Evolutionary conservation across 257 asterid species (phyloP).

Genomic region (Datura wrightii): DNA sequence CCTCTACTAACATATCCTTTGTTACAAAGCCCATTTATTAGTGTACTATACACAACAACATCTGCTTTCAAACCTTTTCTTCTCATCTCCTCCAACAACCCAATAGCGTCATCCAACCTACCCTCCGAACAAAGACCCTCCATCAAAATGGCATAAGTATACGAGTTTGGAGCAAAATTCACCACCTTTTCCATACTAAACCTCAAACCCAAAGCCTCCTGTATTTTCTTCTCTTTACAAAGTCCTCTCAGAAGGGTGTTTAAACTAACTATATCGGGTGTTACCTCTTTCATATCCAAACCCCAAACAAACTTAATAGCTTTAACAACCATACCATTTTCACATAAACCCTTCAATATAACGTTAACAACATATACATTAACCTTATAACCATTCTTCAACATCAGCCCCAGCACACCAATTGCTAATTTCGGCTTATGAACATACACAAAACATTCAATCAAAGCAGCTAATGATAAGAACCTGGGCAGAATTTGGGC

Average conservation of each 20-base stretch:
- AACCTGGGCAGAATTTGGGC: conserved; percentile 47
- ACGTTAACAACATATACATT: conserved; percentile 54
- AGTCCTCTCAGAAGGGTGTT: conserved; percentile 70
- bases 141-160: conserved; percentile 57
- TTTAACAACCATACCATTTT: conserved; percentile 49
- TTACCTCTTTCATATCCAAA: conserved; percentile 47
- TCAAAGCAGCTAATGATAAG: conserved; percentile 56
- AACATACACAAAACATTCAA: conserved; percentile 59
- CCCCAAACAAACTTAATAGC: conserved; percentile 55
- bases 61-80: conserved; percentile 54
- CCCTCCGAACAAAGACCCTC: conserved; percentile 56
- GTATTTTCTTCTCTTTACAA: conserved; percentile 57
- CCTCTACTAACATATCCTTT: conserved; percentile 58
- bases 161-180: conserved; percentile 45
- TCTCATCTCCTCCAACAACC: conserved; percentile 62
- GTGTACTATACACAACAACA: conserved; percentile 49
- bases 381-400: conserved; percentile 58
- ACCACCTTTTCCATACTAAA: conserved; percentile 59
- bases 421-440: conserved; percentile 49
- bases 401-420: conserved; percentile 56
- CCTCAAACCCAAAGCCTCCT: conserved; percentile 57
- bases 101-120: conserved; percentile 50
- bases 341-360: conserved; percentile 63
- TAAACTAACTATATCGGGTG: conserved; percentile 57
- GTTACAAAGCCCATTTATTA: conserved; percentile 59